Base-by-base conservation (phyloP, 345 rosid genomes). In the Cardamine occulta region DNA sequence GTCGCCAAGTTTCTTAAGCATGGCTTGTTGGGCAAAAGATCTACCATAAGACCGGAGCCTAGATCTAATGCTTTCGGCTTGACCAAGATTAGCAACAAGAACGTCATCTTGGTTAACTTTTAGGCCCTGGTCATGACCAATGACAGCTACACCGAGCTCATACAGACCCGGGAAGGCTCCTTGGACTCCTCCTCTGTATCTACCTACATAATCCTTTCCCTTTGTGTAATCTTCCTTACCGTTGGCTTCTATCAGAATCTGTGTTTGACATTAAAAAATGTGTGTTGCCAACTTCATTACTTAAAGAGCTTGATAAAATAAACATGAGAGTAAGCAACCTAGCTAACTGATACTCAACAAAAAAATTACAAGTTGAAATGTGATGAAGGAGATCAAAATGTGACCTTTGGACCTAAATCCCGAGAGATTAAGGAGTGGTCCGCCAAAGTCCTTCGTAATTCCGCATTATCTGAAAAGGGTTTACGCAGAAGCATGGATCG, bases 1-100 rank as follows among this genome's bases (percentile, higher is more conserved):
- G 59, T 81, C 48, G 1, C 78, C 54, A 29, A 90, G 85, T 72
- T 86, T 88, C 74, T 56, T 35, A 65, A 86, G 82, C 73, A 87
- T 65, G 73, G 86, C 89, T 21, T 69, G 34, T 4, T 80, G 91
- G 49, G 93, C 75, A 21, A 88, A 87, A 13, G 86, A 81, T 35
- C 93, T 86, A 21, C 91, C 93, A 70, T 88, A 87, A 23, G 78
- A 58, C 75, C 87, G 89, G 61, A 91, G 89, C 26, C 93, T 82
- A 45, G 82, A 73, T 70, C 88, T 82, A 17, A 94, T 89, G 79
- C 66, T 86, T 35, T 88, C 95, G 24, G 93, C 83, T 84, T 86
- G 87, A n/a, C 96, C 93, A 32, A 89, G 80, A 69, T 87, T 87
- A 61, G 77, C 87, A 67, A 79, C 87, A 40, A 79, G 79, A n/a